Percentiles rank a stretch among this genome's conserved stretches.
Conservation (phyloP, 2,329 filamentous ascomycete species). For the Verticillium tricorpus region DNA sequence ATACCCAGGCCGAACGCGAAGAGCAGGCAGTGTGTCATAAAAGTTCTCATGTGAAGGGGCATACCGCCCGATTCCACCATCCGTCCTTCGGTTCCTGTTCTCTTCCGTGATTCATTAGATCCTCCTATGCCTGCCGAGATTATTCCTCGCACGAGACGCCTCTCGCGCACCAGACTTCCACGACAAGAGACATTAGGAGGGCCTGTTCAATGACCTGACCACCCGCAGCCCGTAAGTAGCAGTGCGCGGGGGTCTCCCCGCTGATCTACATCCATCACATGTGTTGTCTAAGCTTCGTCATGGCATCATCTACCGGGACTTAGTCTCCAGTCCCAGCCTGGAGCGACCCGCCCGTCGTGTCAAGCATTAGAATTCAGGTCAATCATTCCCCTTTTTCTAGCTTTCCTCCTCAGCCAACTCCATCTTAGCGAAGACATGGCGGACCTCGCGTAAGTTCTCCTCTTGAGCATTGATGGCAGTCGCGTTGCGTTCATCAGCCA, state of each 20-base stretch:
- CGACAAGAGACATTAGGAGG: background rate
- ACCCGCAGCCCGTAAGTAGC: background rate
- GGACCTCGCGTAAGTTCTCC: conserved; percentile 70
- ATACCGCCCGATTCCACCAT: background rate
- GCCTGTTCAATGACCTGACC: background rate
- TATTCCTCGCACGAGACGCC: background rate
- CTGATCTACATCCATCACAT: background rate
- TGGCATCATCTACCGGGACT: background rate
- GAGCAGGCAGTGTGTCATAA: background rate
- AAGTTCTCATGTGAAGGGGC: background rate
- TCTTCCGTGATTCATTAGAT: background rate
- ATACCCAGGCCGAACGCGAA: background rate
- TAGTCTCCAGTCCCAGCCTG: background rate
- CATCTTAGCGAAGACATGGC: conserved; percentile 65
- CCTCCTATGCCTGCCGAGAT: background rate
- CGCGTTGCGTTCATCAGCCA: conserved; percentile 72
- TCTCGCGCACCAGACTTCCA: background rate
- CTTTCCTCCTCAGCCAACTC: conserved; percentile 8
- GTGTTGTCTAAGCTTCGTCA: background rate
- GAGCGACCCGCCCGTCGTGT: background rate
- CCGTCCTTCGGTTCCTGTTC: background rate
- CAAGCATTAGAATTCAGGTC: background rate
- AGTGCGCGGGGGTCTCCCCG: background rate
- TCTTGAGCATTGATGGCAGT: conserved; percentile 51
- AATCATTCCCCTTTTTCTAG: conserved; percentile 9